Evolutionary conservation across 108 stramenopile species (phyloP), one percentile per base, ranked within the genome.

Genomic region (Skeletonema costatum): DNA sequence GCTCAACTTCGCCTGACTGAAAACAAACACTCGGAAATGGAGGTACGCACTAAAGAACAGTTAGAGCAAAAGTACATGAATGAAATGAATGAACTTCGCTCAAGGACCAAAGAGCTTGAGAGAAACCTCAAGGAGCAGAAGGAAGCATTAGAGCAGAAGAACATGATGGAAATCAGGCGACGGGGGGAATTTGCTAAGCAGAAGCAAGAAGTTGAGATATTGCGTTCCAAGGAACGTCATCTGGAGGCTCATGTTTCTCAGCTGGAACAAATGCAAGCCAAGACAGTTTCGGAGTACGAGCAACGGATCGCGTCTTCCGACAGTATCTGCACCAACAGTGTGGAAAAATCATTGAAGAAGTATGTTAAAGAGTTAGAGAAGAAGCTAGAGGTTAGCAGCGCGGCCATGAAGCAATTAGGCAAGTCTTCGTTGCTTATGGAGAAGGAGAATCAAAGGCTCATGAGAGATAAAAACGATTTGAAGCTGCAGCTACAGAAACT

Each of bases 401-500:
- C 81, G 8, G 81, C 81, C 6, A 78, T 82, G 81, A 78, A 82
- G 33, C 71, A 82, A 46, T 38, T 78, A 10, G 77, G 81, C 5
- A 78, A 82, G 51, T 69, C 58, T 29, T 81, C 80, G 2, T 66
- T 81, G 70, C 58, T 81, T 25, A 81, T 81, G 80, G 80, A 81
- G 48, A 81, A 81, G 51, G 80, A 81, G 58, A 81, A 81, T 35
- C 68, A 71, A 39, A 64, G 74, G 2, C 51, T 81, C 30, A 60
- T 66, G 58, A 58, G 71, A 19, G 80, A 81, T 70, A 81, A 81
- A 63, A 74, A 73, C 42, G 80, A 81, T 32, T 65, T 74, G 73
- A 81, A 81, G 64, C 58, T 63, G 60, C 74, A 81, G 59, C 38
- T 81, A 58, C 69, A 66, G 35, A 81, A 81, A 33, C 46, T 81